Percentiles rank a stretch among this genome's conserved stretches.
Conservation (phyloP, 148 eudicot species). For the Mesembryanthemum crystallinum region DNA sequence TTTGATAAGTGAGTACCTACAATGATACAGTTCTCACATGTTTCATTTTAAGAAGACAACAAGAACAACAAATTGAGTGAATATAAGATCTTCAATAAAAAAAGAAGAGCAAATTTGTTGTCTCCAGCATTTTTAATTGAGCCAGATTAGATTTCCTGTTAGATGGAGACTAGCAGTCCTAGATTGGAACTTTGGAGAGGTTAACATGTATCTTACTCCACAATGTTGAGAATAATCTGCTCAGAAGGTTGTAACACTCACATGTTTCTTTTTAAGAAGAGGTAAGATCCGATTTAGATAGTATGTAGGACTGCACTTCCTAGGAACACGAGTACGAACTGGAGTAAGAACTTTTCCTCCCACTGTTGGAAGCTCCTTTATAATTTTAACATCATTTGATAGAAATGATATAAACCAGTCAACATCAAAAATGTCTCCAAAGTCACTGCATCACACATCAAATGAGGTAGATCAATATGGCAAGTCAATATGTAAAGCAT, state of each 20-base stretch:
- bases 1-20: no score
- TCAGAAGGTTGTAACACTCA: conserved; percentile 28
- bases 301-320: conserved; percentile 63
- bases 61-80: background rate
- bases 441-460: conserved; percentile 52
- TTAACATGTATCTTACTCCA: conserved; percentile 1
- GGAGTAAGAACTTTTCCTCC: conserved; percentile 48
- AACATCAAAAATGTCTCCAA: conserved; percentile 68
- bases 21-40: no score
- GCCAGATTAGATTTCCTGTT: background rate
- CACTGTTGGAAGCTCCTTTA: conserved; percentile 56
- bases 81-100: background rate
- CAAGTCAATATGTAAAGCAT: conserved; percentile 11
- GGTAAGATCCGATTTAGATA: conserved; percentile 62
- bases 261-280: conserved; percentile 63
- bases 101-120: background rate
- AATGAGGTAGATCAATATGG: conserved; percentile 1
- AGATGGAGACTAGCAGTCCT: no score
- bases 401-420: conserved; percentile 67
- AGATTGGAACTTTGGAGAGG: background rate
- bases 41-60: background rate
- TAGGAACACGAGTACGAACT: conserved; percentile 55
- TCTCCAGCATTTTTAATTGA: background rate
- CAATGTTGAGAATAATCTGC: background rate
- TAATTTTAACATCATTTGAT: conserved; percentile 63